Conservation (phyloP, 1,284 basidiomycete species). For the Ustilago crameri region DNA sequence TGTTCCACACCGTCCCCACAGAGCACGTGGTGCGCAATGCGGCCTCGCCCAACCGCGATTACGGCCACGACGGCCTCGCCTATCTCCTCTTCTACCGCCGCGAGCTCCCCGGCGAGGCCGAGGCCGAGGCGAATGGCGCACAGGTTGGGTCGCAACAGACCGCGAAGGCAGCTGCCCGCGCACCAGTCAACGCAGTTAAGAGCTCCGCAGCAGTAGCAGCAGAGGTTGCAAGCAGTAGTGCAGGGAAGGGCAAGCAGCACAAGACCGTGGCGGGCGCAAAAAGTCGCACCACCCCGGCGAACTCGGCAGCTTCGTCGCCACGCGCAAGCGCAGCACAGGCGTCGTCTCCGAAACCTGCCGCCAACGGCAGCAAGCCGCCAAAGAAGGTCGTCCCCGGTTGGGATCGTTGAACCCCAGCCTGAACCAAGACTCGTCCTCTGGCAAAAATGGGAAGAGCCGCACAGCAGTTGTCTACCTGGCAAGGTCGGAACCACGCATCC, state of each 20-base stretch:
- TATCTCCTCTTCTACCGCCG: slow-evolving; percentile 86
- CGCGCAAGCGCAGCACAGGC: slow-evolving; percentile 14
- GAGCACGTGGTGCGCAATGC: slow-evolving; percentile 80
- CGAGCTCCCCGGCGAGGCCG: slow-evolving; percentile 40
- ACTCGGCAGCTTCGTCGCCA: slow-evolving; percentile 27
- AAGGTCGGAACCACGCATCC: too few species aligned
- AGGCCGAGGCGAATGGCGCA: slow-evolving; percentile 2
- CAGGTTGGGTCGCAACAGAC: too few species aligned
- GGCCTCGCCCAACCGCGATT: slow-evolving; percentile 57
- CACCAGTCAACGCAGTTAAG: too few species aligned
- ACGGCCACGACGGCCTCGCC: slow-evolving; percentile 70
- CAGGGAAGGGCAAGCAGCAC: slow-evolving; percentile 25
- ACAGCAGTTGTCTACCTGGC: too few species aligned
- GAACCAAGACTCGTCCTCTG: too few species aligned
- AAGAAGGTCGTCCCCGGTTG: slow-evolving; percentile 37
- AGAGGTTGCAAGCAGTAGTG: background rate
- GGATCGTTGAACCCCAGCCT: slow-evolving; percentile 38
- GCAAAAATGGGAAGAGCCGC: too few species aligned
- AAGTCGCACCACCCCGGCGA: slow-evolving; percentile 11
- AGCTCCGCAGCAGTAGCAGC: too few species aligned
- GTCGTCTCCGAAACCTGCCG: slow-evolving; percentile 11
- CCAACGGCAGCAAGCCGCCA: slow-evolving; percentile 4
- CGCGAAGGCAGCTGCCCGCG: too few species aligned
- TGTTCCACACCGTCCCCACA: slow-evolving; percentile 73
- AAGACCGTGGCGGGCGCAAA: slow-evolving; percentile 13